Base-by-base conservation (phyloP, 352 stramenopile species). In the Phytopythium kandeliae region DNA sequence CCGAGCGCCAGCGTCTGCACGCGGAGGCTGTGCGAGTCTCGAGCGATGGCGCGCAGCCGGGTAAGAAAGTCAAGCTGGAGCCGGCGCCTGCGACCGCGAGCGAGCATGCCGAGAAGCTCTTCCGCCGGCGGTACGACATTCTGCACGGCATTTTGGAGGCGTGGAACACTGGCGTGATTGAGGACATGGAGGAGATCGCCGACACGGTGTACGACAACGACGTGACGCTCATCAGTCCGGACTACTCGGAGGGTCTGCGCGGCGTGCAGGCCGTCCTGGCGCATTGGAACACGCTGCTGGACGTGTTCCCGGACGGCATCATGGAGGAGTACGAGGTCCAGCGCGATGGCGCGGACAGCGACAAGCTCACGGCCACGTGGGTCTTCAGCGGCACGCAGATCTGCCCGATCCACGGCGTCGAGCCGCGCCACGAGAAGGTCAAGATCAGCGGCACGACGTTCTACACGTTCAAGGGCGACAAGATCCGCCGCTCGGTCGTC, bases 301-400 rank as follows among this genome's bases (percentile, higher is more conserved):
- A 90, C 51, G 74, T 71, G 10, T 90, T 90, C 49, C 79, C 79
- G 5, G 79, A 90, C 51, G 79, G 79, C 33, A 86, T 90, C 52
- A 90, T 90, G 79, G 79, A 90, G 47, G 79, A 90, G 51, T 90
- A 90, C 57, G 60, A 82, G 48, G 86, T 90, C 53, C 63, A 85
- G 50, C 68, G 73, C 17, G 79, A 86, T 11, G 74, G 76, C 63
- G 46, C 63, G 25, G 63, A 64, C 42, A 70, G 62, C n/a, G 70
- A 88, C 35, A 79, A 75, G 58, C 78, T 90, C 65, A 79, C 75
- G 25, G 79, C 78, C 24, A 77, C 77, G 34, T 90, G 79, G 79
- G 71, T 75, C 7, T 90, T 90, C 48, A 86, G 79, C 35, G 79
- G 79, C 54, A 90, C 79, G 34, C 79, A 90, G 51, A 87, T 88